These are phyloP conservation scores for Mycena polygramma DNA, from an alignment of 768 basidiomycete species.

Conservation along the genomic window DNA sequence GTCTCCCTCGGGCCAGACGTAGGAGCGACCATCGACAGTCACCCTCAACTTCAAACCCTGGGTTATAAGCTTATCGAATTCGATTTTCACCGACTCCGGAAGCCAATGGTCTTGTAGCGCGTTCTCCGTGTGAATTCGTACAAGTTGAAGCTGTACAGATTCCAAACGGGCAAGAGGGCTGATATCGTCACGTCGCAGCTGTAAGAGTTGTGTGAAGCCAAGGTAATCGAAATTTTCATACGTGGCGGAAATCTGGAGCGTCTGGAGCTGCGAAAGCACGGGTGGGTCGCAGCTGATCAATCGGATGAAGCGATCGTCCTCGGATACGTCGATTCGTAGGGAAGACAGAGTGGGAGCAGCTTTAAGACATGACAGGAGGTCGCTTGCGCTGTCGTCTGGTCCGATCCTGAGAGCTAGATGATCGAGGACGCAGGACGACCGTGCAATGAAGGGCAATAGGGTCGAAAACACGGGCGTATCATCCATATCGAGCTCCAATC, in stretches of 20 bases:
- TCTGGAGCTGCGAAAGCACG: slow-evolving; percentile 12
- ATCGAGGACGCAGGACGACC: no score
- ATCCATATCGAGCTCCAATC: no score
- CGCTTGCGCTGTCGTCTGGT: no score
- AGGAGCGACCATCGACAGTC: neutral
- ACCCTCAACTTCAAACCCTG: slow-evolving; percentile 8
- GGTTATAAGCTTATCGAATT: slow-evolving; percentile 4
- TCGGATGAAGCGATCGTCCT: neutral
- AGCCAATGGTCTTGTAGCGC: slow-evolving; percentile 1
- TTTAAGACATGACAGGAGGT: no score
- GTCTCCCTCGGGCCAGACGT: slow-evolving; percentile 13
- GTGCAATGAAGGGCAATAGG: no score
- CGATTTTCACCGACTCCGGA: slow-evolving; percentile 7
- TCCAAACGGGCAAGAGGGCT: neutral
- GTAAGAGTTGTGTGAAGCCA: slow-evolving; percentile 8
- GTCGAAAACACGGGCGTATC: no score
- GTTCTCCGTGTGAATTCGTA: neutral
- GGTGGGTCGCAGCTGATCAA: slow-evolving; percentile 6
- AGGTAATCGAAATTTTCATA: slow-evolving; percentile 11
- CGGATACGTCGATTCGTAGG: neutral
- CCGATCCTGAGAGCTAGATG: no score
- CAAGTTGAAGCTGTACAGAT: slow-evolving; percentile 2
- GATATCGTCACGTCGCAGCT: slow-evolving; percentile 8
- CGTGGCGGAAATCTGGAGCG: slow-evolving; percentile 5
- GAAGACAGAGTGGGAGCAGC: no score